Base-by-base conservation (phyloP, 371 early-diverging fungal genomes). In the Gilbertella persicaria region DNA sequence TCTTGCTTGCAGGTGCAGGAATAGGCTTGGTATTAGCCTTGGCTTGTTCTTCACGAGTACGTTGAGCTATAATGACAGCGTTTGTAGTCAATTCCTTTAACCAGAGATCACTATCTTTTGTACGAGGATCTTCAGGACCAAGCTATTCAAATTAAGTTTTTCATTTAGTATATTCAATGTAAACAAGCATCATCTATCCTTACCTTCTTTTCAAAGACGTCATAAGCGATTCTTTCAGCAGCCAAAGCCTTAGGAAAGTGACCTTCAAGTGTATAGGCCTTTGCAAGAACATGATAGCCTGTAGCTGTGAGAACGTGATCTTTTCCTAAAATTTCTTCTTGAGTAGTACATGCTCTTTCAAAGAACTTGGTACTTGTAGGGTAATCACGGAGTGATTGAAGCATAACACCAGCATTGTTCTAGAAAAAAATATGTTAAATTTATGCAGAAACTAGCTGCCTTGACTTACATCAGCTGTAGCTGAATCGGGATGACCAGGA, bases 381-480 rank as follows among this genome's bases (percentile, higher is more conserved):
- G 56, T 81, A 84, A 50, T 87, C 84, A 25, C 78, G 75, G 42
- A 92, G 75, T 26, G 84, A 81, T 70, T 92, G 92, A 25, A 93
- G 70, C 92, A 94, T 92, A 16, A 88, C 86, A 46, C 85, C 95
- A 25, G 94, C 81, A 58, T 93, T 94, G 66, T 89, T 86, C 82
- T 90, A 56, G 24, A 30, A 6, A 37, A 10, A 8, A 12, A 33
- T 13, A 16, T 25, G 44, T 24, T 39, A n/a, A 20, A 17, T 20
- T 17, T 33, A 13, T 5, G 25, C 21, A 37, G 8, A 26, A n/a
- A 24, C 5, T 42, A 39, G 14, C 33, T 29, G 19, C 0, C 33
- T 2, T 16, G 13, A 74, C 71, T 80, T 78, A 89, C 87, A 69
- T 89, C 87, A 14, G 90, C 87, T 14, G 92, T 91, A 13, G 95